Evolutionary conservation across 495 filamentous ascomycete genomes (phyloP), one percentile per base, ranked within the genome.

Genomic region (Aspergillus sparsus): DNA sequence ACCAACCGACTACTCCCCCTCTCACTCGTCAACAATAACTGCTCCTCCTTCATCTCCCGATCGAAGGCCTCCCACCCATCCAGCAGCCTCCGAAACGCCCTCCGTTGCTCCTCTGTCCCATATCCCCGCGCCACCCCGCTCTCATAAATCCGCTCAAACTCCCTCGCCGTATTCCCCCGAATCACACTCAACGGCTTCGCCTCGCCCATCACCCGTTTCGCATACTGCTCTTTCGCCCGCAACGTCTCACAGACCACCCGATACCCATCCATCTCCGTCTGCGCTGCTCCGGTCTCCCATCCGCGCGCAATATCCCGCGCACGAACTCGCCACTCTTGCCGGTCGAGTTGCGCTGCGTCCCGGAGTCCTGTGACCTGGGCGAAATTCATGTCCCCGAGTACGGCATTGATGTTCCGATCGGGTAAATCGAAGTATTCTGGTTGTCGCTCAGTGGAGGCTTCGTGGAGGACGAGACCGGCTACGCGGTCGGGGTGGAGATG

Each of bases 41-140:
- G 78, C 51, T 77, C 74, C 61, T 68, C 69, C 65, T 80, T 79
- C 58, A 81, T 60, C 56, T 66, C 63, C 64, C 67, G 56, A 51
- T 80, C 78, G 55, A 70, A 56, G 9, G 32, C 39, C 7, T 75
- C 74, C 72, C 74, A 76, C 32, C 65, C 47, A 64, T 71, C 65
- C 56, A 82, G 57, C 56, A 77, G 60, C 10, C 65, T 41, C 8
- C 69, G 52, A 49, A 76, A 74, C 3, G 63, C 66, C 54, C 60
- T 49, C 53, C 62, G 62, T 58, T 77, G 68, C 41, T 60, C 59
- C 18, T 55, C 58, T 9, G 64, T 73, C 11, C 75, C 74, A 68
- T 76, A 71, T 1, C 74, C 73, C 21, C 63, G 68, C 55, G 62
- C 60, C 10, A 76, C 64, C 1, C 73, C 74, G 16, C 46, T 45